Evolutionary conservation across 73 alveolate species (phyloP).

Genomic region (Uronychia binucleata): DNA sequence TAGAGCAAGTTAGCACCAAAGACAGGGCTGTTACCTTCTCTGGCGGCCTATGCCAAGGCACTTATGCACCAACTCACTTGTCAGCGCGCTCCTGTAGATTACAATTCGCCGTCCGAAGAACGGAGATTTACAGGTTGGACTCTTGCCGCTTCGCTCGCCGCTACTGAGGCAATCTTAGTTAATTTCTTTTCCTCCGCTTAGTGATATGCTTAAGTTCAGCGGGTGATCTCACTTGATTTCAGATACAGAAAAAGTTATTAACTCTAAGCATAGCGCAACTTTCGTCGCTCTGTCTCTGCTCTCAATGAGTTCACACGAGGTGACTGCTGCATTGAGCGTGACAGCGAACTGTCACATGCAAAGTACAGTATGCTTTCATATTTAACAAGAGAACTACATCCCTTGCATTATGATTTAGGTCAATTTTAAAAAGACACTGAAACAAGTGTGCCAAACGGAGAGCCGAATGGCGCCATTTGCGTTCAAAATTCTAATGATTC

Average conservation of each 20-base stretch:
- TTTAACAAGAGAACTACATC: slow-evolving; percentile 48
- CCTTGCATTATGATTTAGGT: slow-evolving; percentile 67
- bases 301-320: slow-evolving; percentile 63
- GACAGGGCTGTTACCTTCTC: slow-evolving; percentile 97
- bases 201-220: slow-evolving; percentile 97
- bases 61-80: slow-evolving; percentile 80
- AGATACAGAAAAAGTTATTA: slow-evolving; percentile 76
- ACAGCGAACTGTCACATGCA: slow-evolving; percentile 57
- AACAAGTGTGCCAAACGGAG: slow-evolving; percentile 83
- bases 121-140: slow-evolving; percentile 89
- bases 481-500: slow-evolving; percentile 94
- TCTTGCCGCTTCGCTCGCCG: slow-evolving; percentile 98
- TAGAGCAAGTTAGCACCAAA: slow-evolving; percentile 56
- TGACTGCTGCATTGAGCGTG: slow-evolving; percentile 92
- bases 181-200: slow-evolving; percentile 97
- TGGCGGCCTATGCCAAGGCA: slow-evolving; percentile 89
- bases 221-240: slow-evolving; percentile 94
- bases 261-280: slow-evolving; percentile 69
- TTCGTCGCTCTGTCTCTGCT: slow-evolving; percentile 49
- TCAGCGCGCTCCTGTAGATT: slow-evolving; percentile 73
- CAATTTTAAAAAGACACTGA: slow-evolving; percentile 84
- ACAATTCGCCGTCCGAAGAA: slow-evolving; percentile 79
- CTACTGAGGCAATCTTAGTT: slow-evolving; percentile 95
- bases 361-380: too few species aligned
- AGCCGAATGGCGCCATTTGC: slow-evolving; percentile 88